Conservation (phyloP, 805 yeast species). For the Teunomyces funiuensis region DNA sequence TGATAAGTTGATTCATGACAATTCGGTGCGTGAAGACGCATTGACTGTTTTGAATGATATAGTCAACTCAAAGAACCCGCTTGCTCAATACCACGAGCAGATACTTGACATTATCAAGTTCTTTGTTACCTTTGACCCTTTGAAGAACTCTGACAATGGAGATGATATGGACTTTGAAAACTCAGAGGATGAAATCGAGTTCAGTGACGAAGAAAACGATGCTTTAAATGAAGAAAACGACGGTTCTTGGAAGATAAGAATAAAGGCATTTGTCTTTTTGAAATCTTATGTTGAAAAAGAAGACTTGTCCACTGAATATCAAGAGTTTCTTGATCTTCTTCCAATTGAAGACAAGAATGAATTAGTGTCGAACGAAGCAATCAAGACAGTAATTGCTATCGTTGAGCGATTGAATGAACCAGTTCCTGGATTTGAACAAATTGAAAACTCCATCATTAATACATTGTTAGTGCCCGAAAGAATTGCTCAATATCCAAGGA, state of each 20-base stretch:
- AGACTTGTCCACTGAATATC: constrained; percentile 33
- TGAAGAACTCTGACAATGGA: constrained; percentile 18
- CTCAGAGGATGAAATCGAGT: constrained; percentile 16
- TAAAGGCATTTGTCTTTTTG: constrained; percentile 47
- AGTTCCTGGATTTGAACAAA: constrained; percentile 4
- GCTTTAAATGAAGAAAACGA: constrained; percentile 45
- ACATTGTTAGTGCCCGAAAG: constrained; percentile 22
- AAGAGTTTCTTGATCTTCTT: constrained; percentile 22
- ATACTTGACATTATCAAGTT: constrained; percentile 18
- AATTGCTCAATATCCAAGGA: constrained; percentile 20
- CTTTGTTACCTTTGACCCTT: constrained; percentile 34
- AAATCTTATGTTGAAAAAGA: constrained; percentile 32
- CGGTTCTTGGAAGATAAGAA: constrained; percentile 62
- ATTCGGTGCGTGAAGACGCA: constrained; percentile 53
- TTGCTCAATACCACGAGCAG: constrained; percentile 11
- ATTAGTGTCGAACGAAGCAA: constrained; percentile 50
- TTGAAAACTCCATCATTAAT: constrained; percentile 28
- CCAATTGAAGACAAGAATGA: constrained; percentile 46
- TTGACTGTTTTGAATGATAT: constrained; percentile 42
- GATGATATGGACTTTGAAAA: constrained; percentile 25
- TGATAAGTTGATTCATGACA: constrained; percentile 41
- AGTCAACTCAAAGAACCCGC: constrained; percentile 14
- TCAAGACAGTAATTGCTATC: constrained; percentile 44
- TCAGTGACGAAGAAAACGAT: constrained; percentile 48
- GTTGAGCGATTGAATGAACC: constrained; percentile 26